Base-by-base conservation (phyloP, 768 basidiomycete genomes). In the Lactarius hatsudake region DNA sequence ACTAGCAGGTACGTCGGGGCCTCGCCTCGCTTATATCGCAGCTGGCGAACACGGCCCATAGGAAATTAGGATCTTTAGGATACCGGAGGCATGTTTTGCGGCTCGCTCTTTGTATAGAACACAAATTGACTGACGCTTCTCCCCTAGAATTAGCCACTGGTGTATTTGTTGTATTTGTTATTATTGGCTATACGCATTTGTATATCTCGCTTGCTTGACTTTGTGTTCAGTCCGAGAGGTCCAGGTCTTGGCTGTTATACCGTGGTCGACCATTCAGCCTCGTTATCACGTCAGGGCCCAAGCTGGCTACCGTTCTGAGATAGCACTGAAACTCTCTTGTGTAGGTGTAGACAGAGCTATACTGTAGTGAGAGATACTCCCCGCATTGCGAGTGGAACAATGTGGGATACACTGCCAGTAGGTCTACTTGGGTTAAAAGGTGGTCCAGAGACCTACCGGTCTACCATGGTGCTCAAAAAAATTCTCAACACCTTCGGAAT, bases 11-110 rank as follows among this genome's bases (percentile, higher is more conserved):
- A 51, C 42, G 38, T 79, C 30, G 7, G 38, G 38, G 10, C 10
- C 32, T 15, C 12, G 53, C 54, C 63, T 30, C 53, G 12, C 17
- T 40, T 23, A 26, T 59, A 43, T 23, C 34, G 9, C 34, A 55
- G 4, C 23, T 55, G 17, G 26, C 26, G 28, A 18, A 8, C 40
- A 10, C 23, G 40, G 10, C 7, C 10, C 64, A 9, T 73, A 89
- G 86, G 91, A 94, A 82, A 94, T 94, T 72, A 95, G 93, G 1
- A 83, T 94, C 66, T 94, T 92, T 78, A 86, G 92, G 78, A 93
- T 94, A 84, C 93, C 91, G 71, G 90, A 92, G 83, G 90, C 90
- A 69, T 69, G 84, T 64, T 12, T n/a, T 26, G 23, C 32, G 2
- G 26, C 8, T 30, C 6, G 51, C 57, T 18, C 36, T 17, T 32